A percentile compares a stretch with the other conserved stretches of the same genome.
Conservation (phyloP, 2,329 filamentous ascomycete species). For the Cercospora sp. region DNA sequence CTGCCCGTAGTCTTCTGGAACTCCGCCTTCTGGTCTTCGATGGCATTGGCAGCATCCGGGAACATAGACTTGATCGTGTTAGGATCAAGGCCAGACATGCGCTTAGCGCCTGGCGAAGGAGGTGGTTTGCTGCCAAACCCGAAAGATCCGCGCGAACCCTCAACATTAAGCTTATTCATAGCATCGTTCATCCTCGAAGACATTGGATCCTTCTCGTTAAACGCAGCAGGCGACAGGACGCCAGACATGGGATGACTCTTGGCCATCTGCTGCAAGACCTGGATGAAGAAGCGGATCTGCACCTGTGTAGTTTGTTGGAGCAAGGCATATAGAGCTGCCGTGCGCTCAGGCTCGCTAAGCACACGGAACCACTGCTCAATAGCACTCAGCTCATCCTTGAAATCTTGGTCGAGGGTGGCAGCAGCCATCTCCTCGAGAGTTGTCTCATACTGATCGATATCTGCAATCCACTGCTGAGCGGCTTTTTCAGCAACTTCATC, state of each 20-base stretch:
- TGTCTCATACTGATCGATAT: slow-evolving; percentile 99
- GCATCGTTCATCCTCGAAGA: slow-evolving; percentile 92
- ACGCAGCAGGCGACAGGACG: slow-evolving; percentile 88
- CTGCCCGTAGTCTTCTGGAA: slow-evolving; percentile 94
- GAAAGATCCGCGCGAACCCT: slow-evolving; percentile 82
- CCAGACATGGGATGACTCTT: slow-evolving; percentile 97
- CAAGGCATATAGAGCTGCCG: slow-evolving; percentile 89
- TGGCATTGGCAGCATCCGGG: slow-evolving; percentile 95
- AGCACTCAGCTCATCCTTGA: slow-evolving; percentile 97
- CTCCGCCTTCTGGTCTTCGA: slow-evolving; percentile 96
- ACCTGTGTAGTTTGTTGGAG: slow-evolving; percentile 98
- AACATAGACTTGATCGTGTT: slow-evolving; percentile 99
- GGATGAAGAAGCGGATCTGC: slow-evolving; percentile 98
- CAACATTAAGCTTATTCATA: slow-evolving; percentile 91
- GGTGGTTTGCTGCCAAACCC: slow-evolving; percentile 65
- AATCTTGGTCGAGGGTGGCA: slow-evolving; percentile 97
- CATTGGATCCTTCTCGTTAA: slow-evolving; percentile 96
- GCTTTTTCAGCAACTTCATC: slow-evolving; percentile 92
- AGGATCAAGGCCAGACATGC: slow-evolving; percentile 90
- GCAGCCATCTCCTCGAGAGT: slow-evolving; percentile 98
- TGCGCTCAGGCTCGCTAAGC: slow-evolving; percentile 92
- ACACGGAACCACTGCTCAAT: slow-evolving; percentile 99
- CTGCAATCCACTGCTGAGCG: slow-evolving; percentile 96
- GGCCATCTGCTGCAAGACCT: slow-evolving; percentile 97
- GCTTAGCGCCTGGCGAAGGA: slow-evolving; percentile 75